Evolutionary conservation across 805 yeast genomes (phyloP), one percentile per base, ranked within the genome.

Genomic region (Lipomyces orientalis): DNA sequence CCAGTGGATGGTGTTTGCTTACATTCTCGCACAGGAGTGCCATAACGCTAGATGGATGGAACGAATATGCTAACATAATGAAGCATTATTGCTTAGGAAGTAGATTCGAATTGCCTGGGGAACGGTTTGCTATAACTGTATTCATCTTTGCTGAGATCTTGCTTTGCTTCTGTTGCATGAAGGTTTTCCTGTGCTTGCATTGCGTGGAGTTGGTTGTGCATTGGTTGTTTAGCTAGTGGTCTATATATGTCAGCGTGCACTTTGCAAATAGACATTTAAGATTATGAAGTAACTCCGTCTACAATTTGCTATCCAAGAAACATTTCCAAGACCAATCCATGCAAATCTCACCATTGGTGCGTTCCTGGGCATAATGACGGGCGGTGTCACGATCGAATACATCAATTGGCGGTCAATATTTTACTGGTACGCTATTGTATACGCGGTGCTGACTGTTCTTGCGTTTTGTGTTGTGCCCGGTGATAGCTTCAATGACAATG

Each of bases 331-430:
- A 12, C 43, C 1, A 37, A 35, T 4, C 8, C 5, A 10, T 35
- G 43, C 43, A 37, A n/a, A 43, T 19, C 16, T 85, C 1, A 86
- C 86, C 1, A 72, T 81, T 4, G 86, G 86, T 25, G 81, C 79
- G 58, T 81, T 83, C 2, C 67, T 74, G 22, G 86, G 86, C 0
- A 76, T 76, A n/a, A 69, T 83, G 34, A 67, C 79, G 25, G 85
- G 84, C 7, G 86, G 85, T 60, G 79, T 83, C 9, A 80, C 84
- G 67, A 69, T 76, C n/a, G 75, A 79, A 60, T 73, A 76, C 16
- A 69, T 83, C 29, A 76, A 73, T 61, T 83, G 86, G 86, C 75
- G 83, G 62, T 74, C 83, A 0, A 77, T 78, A 14, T 81, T 83
- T 57, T 83, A 67, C 65, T 82, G 83, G 62, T 64, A 81, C 12